Evolutionary conservation across 306 rosid species (phyloP).

Genomic region (Begonia peltatifolia): DNA sequence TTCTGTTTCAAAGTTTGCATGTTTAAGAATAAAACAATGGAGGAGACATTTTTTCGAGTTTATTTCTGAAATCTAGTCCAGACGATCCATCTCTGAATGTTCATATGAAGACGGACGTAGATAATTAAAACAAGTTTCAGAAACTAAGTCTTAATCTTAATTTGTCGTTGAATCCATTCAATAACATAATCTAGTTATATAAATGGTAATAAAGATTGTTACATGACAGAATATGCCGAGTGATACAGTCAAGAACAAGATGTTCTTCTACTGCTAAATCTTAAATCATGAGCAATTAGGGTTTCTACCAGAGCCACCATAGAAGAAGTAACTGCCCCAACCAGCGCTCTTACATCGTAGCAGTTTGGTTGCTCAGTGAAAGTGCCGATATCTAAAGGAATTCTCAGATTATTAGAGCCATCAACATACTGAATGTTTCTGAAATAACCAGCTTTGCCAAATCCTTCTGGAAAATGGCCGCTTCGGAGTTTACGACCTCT

Average conservation of each 20-base stretch:
- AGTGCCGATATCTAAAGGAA: slow-evolving; percentile 67
- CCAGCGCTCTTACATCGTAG: slow-evolving; percentile 70
- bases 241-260: neutral
- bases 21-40: too few relatives aligned
- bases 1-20: too few relatives aligned
- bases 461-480: slow-evolving; percentile 76
- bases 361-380: slow-evolving; percentile 77
- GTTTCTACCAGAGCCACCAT: slow-evolving; percentile 88
- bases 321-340: slow-evolving; percentile 90
- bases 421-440: slow-evolving; percentile 73
- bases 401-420: slow-evolving; percentile 73
- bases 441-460: slow-evolving; percentile 74
- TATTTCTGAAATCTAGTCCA: too few relatives aligned
- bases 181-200: too few relatives aligned
- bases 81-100: too few relatives aligned
- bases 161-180: too few relatives aligned
- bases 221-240: too few relatives aligned
- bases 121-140: too few relatives aligned
- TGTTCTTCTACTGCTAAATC: neutral
- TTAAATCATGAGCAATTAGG: slow-evolving; percentile 39
- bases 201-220: too few relatives aligned
- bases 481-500: slow-evolving; percentile 72
- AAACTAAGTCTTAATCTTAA: too few relatives aligned
- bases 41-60: too few relatives aligned
- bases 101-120: too few relatives aligned